Conservation (phyloP, 805 yeast genomes). For the Pichia rugopelliculosa region DNA sequence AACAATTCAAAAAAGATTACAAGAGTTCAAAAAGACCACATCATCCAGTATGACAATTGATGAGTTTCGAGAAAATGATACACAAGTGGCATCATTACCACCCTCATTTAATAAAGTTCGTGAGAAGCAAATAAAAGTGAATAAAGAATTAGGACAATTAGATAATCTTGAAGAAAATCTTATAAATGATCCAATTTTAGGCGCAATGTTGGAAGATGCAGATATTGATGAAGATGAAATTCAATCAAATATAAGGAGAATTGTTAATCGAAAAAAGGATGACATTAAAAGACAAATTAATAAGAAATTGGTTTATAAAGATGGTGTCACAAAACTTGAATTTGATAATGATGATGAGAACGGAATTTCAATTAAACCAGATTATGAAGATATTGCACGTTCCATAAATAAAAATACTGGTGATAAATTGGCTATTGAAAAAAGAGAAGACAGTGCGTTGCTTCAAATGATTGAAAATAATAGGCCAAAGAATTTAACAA, state of each 20-base stretch:
- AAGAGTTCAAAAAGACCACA: constrained; percentile 75
- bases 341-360: constrained; percentile 6
- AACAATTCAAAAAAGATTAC: constrained; percentile 82
- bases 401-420: background rate
- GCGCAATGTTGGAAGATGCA: constrained; percentile 37
- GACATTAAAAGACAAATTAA: constrained; percentile 17
- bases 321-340: constrained; percentile 14
- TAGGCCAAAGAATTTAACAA: constrained; percentile 48
- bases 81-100: constrained; percentile 53
- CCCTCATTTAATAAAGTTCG: constrained; percentile 74
- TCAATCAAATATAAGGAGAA: constrained; percentile 26
- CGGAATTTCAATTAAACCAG: constrained; percentile 7
- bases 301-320: constrained; percentile 3
- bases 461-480: constrained; percentile 35
- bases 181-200: constrained; percentile 35
- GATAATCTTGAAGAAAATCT: constrained; percentile 35
- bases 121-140: constrained; percentile 34
- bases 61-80: constrained; percentile 50
- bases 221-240: constrained; percentile 40
- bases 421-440: constrained; percentile 3
- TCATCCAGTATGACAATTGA: constrained; percentile 68
- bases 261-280: constrained; percentile 22
- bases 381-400: constrained; percentile 6
- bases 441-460: constrained; percentile 23
- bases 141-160: constrained; percentile 22